Conservation (phyloP, 176 grass and related monocot genomes). For the Raddia distichophylla region DNA sequence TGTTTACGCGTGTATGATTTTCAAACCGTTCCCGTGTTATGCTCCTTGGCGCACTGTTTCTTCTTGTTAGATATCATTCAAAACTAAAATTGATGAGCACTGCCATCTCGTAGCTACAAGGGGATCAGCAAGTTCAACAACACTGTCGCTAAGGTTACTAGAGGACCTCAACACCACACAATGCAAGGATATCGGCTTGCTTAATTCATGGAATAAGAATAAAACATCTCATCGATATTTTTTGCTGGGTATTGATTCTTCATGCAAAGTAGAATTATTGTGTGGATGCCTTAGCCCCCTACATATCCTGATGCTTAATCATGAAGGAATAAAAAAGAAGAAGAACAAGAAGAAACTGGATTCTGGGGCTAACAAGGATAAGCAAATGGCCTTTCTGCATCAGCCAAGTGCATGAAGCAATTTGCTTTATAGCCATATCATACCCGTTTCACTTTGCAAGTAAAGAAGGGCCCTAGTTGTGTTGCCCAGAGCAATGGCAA, state of each 20-base stretch:
- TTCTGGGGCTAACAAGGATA: conserved; percentile 29
- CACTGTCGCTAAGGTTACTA: background rate
- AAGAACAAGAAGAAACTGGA: background rate
- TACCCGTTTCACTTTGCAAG: conserved; percentile 41
- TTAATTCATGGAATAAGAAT: conserved; percentile 41
- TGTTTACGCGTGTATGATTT: conserved; percentile 4
- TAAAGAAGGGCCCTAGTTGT: conserved; percentile 54
- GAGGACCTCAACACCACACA: conserved; percentile 7
- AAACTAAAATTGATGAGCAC: background rate
- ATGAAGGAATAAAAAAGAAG: conserved; percentile 58
- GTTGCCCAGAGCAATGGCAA: conserved; percentile 34
- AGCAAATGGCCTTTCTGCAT: conserved; percentile 6
- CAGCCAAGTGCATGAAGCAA: conserved; percentile 37
- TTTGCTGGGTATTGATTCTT: conserved; percentile 46
- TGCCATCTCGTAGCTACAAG: background rate
- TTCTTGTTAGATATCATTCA: background rate
- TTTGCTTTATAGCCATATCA: conserved; percentile 35
- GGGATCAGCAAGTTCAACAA: too few relatives aligned
- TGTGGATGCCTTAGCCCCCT: conserved; percentile 43
- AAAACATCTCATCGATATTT: conserved; percentile 17
- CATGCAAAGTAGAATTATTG: conserved; percentile 35
- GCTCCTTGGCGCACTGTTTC: background rate
- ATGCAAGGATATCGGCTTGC: background rate
- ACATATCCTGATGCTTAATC: conserved; percentile 61
- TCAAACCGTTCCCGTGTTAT: conserved; percentile 27